Evolutionary conservation across 768 basidiomycete genomes (phyloP).

Genomic region (Artomyces pyxidatus): DNA sequence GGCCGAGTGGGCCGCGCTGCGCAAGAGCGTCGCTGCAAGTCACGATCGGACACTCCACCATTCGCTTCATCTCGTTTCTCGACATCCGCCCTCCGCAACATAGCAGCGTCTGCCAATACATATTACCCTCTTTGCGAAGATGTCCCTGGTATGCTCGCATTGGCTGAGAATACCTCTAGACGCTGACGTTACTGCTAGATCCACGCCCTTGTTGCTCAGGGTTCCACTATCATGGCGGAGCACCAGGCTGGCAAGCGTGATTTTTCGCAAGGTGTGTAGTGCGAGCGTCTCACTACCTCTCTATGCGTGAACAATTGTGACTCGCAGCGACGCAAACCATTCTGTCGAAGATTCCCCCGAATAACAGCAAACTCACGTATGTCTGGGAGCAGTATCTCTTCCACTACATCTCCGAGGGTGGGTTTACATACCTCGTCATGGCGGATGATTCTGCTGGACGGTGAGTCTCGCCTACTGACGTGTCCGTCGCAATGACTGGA

Average conservation of each 20-base stretch:
- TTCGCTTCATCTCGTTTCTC: too few species aligned
- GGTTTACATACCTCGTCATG: slow-evolving; percentile 87
- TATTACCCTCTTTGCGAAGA: too few species aligned
- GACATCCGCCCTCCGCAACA: too few species aligned
- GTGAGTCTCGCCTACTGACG: slow-evolving; percentile 31
- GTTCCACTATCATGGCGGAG: slow-evolving; percentile 76
- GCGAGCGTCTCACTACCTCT: not conserved
- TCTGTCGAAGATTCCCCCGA: slow-evolving; percentile 90
- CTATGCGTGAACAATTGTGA: not conserved
- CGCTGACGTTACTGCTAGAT: slow-evolving; percentile 4
- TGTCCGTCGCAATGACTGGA: not conserved
- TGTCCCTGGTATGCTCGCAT: not conserved
- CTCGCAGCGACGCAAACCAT: slow-evolving; percentile 74
- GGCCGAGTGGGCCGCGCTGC: too few species aligned
- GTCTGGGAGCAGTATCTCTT: slow-evolving; percentile 92
- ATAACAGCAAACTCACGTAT: slow-evolving; percentile 72
- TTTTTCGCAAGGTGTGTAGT: slow-evolving; percentile 71
- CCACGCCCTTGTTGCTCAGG: slow-evolving; percentile 78
- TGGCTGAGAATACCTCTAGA: not conserved
- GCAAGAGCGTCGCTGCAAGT: too few species aligned
- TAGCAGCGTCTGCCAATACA: not conserved
- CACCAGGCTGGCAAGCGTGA: slow-evolving; percentile 74
- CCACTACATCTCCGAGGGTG: slow-evolving; percentile 87
- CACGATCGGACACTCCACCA: too few species aligned
- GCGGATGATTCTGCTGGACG: slow-evolving; percentile 89